These are phyloP conservation scores for Vachellia collinsii DNA, from an alignment of 306 rosid species.

Conservation along the genomic window DNA sequence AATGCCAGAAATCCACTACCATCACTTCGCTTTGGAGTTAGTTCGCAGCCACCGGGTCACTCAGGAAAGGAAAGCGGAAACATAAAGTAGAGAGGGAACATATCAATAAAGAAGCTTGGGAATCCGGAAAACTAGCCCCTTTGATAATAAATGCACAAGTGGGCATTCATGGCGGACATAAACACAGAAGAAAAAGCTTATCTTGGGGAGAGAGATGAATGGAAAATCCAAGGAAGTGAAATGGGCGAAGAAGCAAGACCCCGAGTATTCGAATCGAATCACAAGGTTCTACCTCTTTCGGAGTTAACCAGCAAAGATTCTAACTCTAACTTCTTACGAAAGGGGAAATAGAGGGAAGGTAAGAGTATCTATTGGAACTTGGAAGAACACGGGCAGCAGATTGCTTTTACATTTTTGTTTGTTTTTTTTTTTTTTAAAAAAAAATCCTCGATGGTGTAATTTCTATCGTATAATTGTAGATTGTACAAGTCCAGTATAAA, in stretches of 20 bases:
- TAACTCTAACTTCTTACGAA: not conserved
- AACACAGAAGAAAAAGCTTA: not conserved
- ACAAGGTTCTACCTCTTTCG: not conserved
- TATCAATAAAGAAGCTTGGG: constrained; percentile 16
- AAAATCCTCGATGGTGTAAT: not conserved
- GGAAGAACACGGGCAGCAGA: not conserved
- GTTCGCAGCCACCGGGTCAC: constrained; percentile 29
- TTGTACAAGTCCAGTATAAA: not conserved
- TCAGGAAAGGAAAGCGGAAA: not conserved
- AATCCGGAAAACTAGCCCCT: constrained; percentile 31
- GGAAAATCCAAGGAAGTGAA: constrained; percentile 2
- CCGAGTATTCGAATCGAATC: constrained; percentile 25
- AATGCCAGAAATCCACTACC: constrained; percentile 36
- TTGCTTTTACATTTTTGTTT: not conserved
- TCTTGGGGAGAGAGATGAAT: constrained; percentile 29
- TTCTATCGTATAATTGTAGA: too few species aligned
- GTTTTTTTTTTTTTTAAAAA: not conserved
- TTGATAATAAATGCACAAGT: constrained; percentile 6
- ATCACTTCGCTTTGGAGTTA: constrained; percentile 8
- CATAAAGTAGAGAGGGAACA: not conserved
- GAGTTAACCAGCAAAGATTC: not conserved
- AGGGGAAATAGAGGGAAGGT: not conserved
- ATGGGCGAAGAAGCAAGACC: constrained; percentile 5
- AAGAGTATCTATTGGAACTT: not conserved
- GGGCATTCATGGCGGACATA: not conserved